These are phyloP conservation scores for Pichia sp. DNA, from an alignment of 1,139 yeast genomes.

Conservation along the genomic window DNA sequence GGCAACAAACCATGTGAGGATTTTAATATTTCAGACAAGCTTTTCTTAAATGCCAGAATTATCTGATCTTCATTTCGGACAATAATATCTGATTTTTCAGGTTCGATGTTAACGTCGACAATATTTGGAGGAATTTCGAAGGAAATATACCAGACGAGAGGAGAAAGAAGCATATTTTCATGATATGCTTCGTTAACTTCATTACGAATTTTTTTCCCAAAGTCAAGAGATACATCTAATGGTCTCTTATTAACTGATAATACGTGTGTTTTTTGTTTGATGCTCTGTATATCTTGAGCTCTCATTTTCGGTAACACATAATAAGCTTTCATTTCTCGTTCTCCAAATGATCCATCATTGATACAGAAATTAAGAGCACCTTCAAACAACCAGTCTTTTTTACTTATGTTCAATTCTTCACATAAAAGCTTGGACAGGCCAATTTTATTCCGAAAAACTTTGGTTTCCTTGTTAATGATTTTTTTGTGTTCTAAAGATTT, in stretches of 20 bases:
- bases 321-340: conserved; percentile 11
- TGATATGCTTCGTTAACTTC: conserved; percentile 20
- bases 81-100: conserved; percentile 35
- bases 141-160: conserved; percentile 27
- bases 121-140: conserved; percentile 16
- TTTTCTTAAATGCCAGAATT: neutral
- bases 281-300: conserved; percentile 20
- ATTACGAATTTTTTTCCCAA: conserved; percentile 26
- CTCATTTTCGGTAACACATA: conserved; percentile 26
- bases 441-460: conserved; percentile 8
- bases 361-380: conserved; percentile 8
- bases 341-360: neutral
- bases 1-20: neutral
- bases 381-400: conserved; percentile 14
- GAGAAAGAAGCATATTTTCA: conserved; percentile 19
- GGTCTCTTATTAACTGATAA: conserved; percentile 30
- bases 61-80: conserved; percentile 19
- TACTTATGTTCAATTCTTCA: conserved; percentile 14
- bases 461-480: conserved; percentile 6
- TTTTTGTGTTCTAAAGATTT: conserved; percentile 13
- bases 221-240: conserved; percentile 20
- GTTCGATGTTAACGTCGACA: conserved; percentile 37
- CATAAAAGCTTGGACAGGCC: conserved; percentile 16
- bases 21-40: neutral
- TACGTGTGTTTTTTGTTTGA: conserved; percentile 19